Conservation (phyloP, 352 stramenopile genomes). For the Phytophthora boehmeriae region DNA sequence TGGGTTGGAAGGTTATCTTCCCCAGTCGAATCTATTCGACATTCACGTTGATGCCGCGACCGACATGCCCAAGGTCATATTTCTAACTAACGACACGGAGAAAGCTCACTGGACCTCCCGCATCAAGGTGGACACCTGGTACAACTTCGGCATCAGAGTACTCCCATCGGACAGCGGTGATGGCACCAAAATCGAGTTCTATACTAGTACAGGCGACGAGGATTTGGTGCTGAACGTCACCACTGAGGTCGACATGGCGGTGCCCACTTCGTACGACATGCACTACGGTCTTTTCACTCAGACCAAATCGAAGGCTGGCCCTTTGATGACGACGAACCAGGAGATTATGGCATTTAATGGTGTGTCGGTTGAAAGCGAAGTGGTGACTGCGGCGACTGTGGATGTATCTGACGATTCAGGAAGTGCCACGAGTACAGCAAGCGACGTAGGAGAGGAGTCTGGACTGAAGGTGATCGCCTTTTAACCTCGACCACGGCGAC, state of each 20-base stretch:
- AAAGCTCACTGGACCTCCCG: conserved; percentile 41
- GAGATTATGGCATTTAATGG: conserved; percentile 63
- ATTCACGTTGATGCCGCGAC: conserved; percentile 43
- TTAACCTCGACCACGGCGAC: not conserved
- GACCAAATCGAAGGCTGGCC: conserved; percentile 43
- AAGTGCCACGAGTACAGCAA: conserved; percentile 3
- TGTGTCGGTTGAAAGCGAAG: conserved; percentile 38
- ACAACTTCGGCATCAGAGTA: conserved; percentile 51
- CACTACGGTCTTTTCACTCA: conserved; percentile 59
- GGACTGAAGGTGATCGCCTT: conserved; percentile 15
- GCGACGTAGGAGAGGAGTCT: conserved; percentile 7
- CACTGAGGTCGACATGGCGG: conserved; percentile 13
- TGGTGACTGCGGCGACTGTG: conserved; percentile 5
- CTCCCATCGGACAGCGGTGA: conserved; percentile 15
- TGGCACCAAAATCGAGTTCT: conserved; percentile 35
- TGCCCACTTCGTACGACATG: conserved; percentile 36
- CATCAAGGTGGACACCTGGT: conserved; percentile 37
- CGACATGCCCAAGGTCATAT: conserved; percentile 42
- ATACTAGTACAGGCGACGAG: conserved; percentile 42
- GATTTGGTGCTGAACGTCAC: conserved; percentile 36
- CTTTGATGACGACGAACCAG: conserved; percentile 45
- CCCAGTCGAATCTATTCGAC: conserved; percentile 50
- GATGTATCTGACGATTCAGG: not conserved
- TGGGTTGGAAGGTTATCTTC: conserved; percentile 52
- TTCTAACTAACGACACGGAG: conserved; percentile 36